Base-by-base conservation (phyloP, 768 basidiomycete genomes). In the Lactarius sanguifluus region DNA sequence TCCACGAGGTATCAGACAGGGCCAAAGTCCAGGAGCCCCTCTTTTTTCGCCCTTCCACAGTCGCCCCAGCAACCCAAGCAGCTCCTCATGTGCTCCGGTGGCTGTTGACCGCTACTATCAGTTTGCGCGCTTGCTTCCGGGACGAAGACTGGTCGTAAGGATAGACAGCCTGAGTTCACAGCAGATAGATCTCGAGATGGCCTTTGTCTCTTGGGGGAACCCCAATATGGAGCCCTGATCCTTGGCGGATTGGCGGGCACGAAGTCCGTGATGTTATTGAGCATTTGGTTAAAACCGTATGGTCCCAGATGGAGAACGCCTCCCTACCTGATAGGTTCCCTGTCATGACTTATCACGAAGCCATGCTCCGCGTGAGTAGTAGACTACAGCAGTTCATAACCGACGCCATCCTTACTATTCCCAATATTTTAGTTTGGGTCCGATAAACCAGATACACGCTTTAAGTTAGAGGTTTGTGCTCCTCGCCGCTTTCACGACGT, bases 1-100 rank as follows among this genome's bases (percentile, higher is more conserved):
- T 6, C 20, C 38, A 30, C 56, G 60, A n/a, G 20, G 15, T 32
- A 52, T 66, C 63, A 32, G 63, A 57, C 25, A 38, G 20, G n/a
- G 64, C 77, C 79, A 43, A 65, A 76, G 64, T 71, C 72, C 66
- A 81, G 47, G 57, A 71, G 41, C 79, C 80, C 43, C 78, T 82
- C 43, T 97, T 96, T 96, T 74, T 97, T 94, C 75, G 92, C 96
- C 0, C 83, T 97, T 58, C 87, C 92, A 13, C 96, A 97, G 77
- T 97, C 95, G 0, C 96, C 96, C 3, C 96, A 98, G 75, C 95
- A 96, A 76, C 94, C 94, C 3, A 98, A 97, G 76, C 96, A 97
- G 74, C 81, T 97, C 5, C 82, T 98, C 64, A 91, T 97, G 28
- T 89, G 89, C 68, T 96, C 95, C 10, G 96, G 95, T 20, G 87